These are phyloP conservation scores for Coemansia sp. DNA, from an alignment of 192 early-diverging fungal species.

Conservation along the genomic window DNA sequence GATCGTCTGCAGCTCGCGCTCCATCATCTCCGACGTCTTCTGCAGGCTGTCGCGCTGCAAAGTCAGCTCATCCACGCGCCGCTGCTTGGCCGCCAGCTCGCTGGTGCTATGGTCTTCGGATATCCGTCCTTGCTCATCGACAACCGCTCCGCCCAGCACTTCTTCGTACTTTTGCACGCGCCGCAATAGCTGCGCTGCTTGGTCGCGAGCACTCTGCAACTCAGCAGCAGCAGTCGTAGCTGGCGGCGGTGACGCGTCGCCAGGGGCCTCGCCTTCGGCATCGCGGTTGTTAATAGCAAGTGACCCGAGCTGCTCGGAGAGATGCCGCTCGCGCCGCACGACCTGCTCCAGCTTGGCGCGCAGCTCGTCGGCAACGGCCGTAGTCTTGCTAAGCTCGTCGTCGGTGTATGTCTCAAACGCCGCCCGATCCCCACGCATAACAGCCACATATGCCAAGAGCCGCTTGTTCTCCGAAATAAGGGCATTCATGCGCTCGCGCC, in stretches of 20 bases:
- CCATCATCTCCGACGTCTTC: constrained; percentile 59
- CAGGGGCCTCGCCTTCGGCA: constrained; percentile 27
- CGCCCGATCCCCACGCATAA: constrained; percentile 58
- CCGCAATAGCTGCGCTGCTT: constrained; percentile 30
- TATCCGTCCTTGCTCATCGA: constrained; percentile 32
- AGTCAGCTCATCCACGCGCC: constrained; percentile 59
- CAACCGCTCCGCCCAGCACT: constrained; percentile 32
- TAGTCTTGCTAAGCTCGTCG: constrained; percentile 57
- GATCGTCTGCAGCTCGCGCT: constrained; percentile 62
- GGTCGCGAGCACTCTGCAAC: constrained; percentile 34
- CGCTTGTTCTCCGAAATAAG: constrained; percentile 65
- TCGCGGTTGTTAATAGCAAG: constrained; percentile 35
- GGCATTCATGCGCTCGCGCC: constrained; percentile 64
- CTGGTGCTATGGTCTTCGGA: constrained; percentile 15
- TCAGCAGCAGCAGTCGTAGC: constrained; percentile 33
- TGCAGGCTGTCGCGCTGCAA: constrained; percentile 61
- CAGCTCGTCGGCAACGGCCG: constrained; percentile 56
- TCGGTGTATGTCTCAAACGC: constrained; percentile 61
- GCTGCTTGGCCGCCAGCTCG: constrained; percentile 54
- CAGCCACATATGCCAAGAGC: constrained; percentile 55
- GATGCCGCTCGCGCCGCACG: constrained; percentile 55
- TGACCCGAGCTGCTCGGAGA: constrained; percentile 52
- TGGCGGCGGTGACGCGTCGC: constrained; percentile 29
- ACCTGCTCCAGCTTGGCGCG: constrained; percentile 54
- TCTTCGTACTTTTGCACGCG: constrained; percentile 55